Conservation (phyloP, 345 rosid genomes). For the Erysimum cheiranthoides region DNA sequence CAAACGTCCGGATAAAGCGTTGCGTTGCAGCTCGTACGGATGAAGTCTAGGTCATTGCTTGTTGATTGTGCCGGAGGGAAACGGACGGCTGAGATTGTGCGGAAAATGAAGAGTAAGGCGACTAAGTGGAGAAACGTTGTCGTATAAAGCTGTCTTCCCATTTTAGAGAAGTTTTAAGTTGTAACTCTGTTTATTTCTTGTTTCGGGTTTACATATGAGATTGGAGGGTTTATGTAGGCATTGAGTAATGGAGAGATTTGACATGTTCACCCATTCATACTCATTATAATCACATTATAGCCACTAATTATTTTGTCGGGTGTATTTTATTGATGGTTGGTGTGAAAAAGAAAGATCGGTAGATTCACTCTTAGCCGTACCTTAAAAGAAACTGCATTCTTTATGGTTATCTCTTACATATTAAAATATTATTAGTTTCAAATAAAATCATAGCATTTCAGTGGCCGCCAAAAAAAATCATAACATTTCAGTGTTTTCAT, state of each 20-base stretch:
- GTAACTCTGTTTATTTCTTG: background rate
- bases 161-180: background rate
- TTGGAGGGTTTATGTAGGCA: slow-evolving; percentile 43
- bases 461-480: background rate
- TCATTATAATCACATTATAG: slow-evolving; percentile 20
- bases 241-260: slow-evolving; percentile 1
- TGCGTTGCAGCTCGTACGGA: slow-evolving; percentile 73
- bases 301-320: slow-evolving; percentile 46
- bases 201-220: background rate
- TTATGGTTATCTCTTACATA: slow-evolving; percentile 15
- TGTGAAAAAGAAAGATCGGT: slow-evolving; percentile 37
- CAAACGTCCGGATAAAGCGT: slow-evolving; percentile 87
- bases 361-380: slow-evolving; percentile 45
- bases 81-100: slow-evolving; percentile 40
- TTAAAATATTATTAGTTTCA: background rate
- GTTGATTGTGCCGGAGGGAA: slow-evolving; percentile 18
- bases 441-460: background rate
- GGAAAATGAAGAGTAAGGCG: slow-evolving; percentile 45
- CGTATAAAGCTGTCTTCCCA: slow-evolving; percentile 39
- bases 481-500: background rate
- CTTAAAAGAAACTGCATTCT: slow-evolving; percentile 44
- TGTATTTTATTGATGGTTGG: slow-evolving; percentile 19
- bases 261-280: slow-evolving; percentile 26
- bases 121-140: slow-evolving; percentile 39
- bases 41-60: slow-evolving; percentile 58